Evolutionary conservation across 805 yeast genomes (phyloP), one percentile per base, ranked within the genome.

Genomic region (Kazachstania taianensis): DNA sequence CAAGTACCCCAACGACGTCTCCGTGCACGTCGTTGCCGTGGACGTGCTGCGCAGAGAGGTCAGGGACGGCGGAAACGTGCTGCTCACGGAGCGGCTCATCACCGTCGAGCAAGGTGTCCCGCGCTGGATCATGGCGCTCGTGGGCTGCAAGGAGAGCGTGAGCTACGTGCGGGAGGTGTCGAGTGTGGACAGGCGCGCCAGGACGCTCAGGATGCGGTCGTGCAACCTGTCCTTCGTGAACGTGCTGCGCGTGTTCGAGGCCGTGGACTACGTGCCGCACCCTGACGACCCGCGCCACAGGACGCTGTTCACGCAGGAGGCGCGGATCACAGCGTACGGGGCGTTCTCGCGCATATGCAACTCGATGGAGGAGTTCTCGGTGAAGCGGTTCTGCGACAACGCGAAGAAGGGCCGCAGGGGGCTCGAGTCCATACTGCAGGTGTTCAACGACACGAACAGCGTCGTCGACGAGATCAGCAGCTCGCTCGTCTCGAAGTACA

Each of bases 1-100:
- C 45, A 89, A 89, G 49, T 89, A 89, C 61, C 98, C 98, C n/a
- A 89, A 92, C 55, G 94, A 86, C 48, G 68, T 79, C 40, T 78
- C 95, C 6, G 73, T 94, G 1, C 98, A 89, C 59, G 98, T 89
- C 7, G 79, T 84, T 20, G 92, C 92, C 1, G 97, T 92, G 14
- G 98, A 89, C 55, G 84, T 85, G 1, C 59, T 89, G 22, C 67
- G 81, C 40, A 69, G 97, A 43, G 85, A 78, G 48, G 52, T 85
- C 15, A 72, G 75, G 46, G 61, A 67, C 1, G 61, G 56, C 6
- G 68, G 71, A 1, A 69, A 70, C 5, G 65, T 72, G 3, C 65
- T 89, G 28, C 68, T 78, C 14, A 81, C 95, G 0, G 97, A 92
- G 60, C 67, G 97, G 42, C 67, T 89, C 37, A 84, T 89, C 41